Evolutionary conservation across 1,284 basidiomycete genomes (phyloP).

Genomic region (Spongiforma sp.): DNA sequence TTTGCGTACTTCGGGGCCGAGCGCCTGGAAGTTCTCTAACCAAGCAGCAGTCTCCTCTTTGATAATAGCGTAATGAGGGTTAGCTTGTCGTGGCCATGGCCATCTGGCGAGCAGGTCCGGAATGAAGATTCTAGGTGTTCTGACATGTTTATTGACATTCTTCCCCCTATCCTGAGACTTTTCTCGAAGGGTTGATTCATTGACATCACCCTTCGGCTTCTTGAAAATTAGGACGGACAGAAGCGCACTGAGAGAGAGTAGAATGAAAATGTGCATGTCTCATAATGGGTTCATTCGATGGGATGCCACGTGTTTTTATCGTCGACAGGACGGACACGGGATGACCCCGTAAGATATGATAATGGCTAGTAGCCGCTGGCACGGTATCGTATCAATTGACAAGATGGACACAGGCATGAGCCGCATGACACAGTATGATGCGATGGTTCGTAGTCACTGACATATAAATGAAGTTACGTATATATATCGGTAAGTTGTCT

Average conservation of each 20-base stretch:
- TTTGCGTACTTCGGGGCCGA: background rate
- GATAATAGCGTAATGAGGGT: background rate
- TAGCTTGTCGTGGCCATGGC: background rate
- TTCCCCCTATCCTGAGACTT: background rate
- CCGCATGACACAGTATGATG: too few species aligned
- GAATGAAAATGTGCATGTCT: background rate
- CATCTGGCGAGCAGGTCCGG: background rate
- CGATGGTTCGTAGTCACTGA: too few species aligned
- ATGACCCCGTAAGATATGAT: too few species aligned
- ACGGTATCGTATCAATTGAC: too few species aligned
- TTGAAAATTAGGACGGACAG: background rate
- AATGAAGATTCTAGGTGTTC: background rate
- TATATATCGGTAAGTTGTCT: too few species aligned
- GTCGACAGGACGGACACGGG: too few species aligned
- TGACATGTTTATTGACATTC: background rate
- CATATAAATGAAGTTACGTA: too few species aligned
- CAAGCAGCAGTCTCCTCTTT: background rate
- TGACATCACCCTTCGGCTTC: background rate
- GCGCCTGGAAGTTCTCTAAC: background rate
- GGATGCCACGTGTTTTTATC: too few species aligned
- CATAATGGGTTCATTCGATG: too few species aligned
- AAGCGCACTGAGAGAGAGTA: background rate
- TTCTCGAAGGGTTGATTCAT: background rate
- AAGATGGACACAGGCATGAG: too few species aligned
- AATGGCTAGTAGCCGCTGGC: too few species aligned